These are phyloP conservation scores for Cadophora gregata DNA, from an alignment of 2,329 filamentous ascomycete genomes.

Conservation along the genomic window DNA sequence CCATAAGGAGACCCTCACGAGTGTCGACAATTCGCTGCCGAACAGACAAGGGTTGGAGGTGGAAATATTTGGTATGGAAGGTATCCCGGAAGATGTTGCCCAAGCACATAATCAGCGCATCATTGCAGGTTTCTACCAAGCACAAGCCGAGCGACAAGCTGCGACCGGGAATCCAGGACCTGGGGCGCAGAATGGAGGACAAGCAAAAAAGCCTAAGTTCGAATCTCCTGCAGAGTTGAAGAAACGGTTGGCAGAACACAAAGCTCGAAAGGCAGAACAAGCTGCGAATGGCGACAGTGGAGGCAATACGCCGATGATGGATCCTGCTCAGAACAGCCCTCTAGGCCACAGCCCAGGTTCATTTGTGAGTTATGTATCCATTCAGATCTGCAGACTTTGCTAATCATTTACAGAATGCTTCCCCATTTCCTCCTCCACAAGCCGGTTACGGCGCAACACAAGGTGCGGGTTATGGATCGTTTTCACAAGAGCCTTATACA, in stretches of 20 bases:
- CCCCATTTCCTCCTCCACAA: slow-evolving; percentile 42
- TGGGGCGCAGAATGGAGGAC: slow-evolving; percentile 66
- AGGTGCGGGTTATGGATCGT: slow-evolving; percentile 45
- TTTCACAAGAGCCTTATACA: slow-evolving; percentile 44
- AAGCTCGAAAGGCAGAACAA: slow-evolving; percentile 69
- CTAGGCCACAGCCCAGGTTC: slow-evolving; percentile 58
- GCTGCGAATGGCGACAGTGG: slow-evolving; percentile 57
- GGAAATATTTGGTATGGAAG: slow-evolving; percentile 99
- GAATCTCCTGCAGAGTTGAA: slow-evolving; percentile 81
- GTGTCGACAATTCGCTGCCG: slow-evolving; percentile 90
- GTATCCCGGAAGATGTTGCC: slow-evolving; percentile 85
- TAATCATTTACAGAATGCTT: slow-evolving; percentile 41
- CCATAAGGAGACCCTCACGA: slow-evolving; percentile 88
- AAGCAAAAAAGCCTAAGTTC: slow-evolving; percentile 73
- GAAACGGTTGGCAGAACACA: slow-evolving; percentile 78
- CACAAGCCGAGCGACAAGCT: slow-evolving; percentile 80
- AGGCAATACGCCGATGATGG: slow-evolving; percentile 57
- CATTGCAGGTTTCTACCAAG: slow-evolving; percentile 82
- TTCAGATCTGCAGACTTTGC: not conserved
- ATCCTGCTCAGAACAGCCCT: slow-evolving; percentile 50
- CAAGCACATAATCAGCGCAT: slow-evolving; percentile 87
- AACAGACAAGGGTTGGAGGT: slow-evolving; percentile 86
- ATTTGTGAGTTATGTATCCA: slow-evolving; percentile 60
- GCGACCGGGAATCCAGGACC: slow-evolving; percentile 84
- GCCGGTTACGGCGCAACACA: slow-evolving; percentile 39